Conservation (phyloP, 78 protist species). For the Dictyostelium discoideum region DNA sequence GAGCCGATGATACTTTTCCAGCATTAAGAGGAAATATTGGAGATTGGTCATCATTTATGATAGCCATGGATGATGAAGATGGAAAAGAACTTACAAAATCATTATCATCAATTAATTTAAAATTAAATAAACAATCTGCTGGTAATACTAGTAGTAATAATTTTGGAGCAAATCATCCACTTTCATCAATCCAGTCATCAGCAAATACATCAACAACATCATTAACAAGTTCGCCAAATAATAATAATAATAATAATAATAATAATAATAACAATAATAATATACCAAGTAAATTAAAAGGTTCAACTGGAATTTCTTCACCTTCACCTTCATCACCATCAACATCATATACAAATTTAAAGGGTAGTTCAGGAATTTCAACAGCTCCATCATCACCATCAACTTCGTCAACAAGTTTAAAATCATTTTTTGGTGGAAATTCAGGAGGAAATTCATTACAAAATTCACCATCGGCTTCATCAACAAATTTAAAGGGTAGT, state of each 20-base stretch:
- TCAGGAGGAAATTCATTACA: not conserved
- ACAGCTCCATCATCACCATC: not conserved
- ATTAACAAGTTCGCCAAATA: not conserved
- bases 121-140: not conserved
- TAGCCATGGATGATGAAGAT: constrained; percentile 66
- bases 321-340: not conserved
- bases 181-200: not conserved
- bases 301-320: not conserved
- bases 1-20: not conserved
- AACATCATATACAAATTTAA: not conserved
- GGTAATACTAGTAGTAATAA: not conserved
- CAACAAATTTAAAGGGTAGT: not conserved
- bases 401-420: not conserved
- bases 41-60: constrained; percentile 50
- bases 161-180: not conserved
- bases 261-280: not conserved
- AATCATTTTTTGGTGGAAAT: not conserved
- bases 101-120: constrained; percentile 6
- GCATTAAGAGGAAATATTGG: constrained; percentile 35
- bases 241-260: no score
- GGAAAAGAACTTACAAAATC: constrained; percentile 53
- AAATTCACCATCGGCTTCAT: not conserved
- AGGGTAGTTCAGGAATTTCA: not conserved
- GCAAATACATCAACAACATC: constrained; percentile 1
- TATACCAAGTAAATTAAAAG: not conserved